Evolutionary conservation across 2,329 filamentous ascomycete genomes (phyloP).

Genomic region (Exophiala spinifera): DNA sequence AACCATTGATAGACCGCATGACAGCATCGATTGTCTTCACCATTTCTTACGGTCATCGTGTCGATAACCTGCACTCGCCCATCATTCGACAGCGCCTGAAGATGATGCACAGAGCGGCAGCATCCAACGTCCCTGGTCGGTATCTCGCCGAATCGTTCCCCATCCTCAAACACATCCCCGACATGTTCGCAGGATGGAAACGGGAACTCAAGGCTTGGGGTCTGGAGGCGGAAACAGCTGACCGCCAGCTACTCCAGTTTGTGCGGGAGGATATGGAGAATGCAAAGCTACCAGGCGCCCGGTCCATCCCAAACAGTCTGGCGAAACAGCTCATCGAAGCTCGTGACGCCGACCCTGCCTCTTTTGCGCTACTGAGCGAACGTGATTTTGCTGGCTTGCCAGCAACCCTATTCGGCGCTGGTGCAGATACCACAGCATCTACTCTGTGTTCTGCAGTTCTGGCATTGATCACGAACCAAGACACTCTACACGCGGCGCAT

Average conservation of each 20-base stretch:
- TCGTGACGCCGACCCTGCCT: conserved; percentile 32
- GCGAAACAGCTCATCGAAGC: conserved; percentile 45
- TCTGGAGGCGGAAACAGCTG: conserved; percentile 31
- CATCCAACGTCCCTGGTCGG: conserved; percentile 38
- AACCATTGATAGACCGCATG: conserved; percentile 39
- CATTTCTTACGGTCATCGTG: conserved; percentile 37
- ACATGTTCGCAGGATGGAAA: conserved; percentile 34
- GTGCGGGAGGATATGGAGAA: conserved; percentile 38
- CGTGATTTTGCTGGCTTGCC: conserved; percentile 34
- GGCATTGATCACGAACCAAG: conserved; percentile 31
- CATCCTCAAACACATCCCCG: conserved; percentile 32
- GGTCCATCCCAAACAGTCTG: conserved; percentile 40
- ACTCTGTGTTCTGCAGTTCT: conserved; percentile 34
- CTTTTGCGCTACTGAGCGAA: conserved; percentile 41
- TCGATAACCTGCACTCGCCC: conserved; percentile 37
- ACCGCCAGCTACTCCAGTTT: conserved; percentile 34
- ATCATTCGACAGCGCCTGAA: conserved; percentile 35
- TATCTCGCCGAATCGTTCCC: conserved; percentile 38
- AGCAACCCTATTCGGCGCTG: conserved; percentile 36
- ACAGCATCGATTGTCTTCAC: conserved; percentile 40
- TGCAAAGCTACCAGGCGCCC: conserved; percentile 27
- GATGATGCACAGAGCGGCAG: conserved; percentile 37
- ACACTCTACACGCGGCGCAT: conserved; percentile 29
- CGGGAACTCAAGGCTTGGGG: conserved; percentile 31
- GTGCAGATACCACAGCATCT: conserved; percentile 33